Base-by-base conservation (phyloP, 2,329 filamentous ascomycete genomes). In the Fusarium temperatum region DNA sequence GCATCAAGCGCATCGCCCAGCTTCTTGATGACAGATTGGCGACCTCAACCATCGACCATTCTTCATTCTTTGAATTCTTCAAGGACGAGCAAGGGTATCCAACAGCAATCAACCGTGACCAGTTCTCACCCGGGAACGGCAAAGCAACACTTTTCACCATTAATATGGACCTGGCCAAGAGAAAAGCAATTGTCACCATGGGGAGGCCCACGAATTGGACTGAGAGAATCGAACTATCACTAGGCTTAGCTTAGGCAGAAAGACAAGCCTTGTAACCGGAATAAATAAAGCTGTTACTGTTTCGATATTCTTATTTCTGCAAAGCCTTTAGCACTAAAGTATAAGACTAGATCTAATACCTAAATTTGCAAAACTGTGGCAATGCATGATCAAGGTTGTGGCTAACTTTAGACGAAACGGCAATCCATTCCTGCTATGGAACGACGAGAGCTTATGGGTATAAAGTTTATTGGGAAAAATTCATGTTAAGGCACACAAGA, bases 61-160 rank as follows among this genome's bases (percentile, higher is more conserved):
- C 58, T 17, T 63, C 66, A 1, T 36, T 77, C 3, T 69, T 75
- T 22, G 67, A 73, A 5, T n/a, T 77, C 1, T 77, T 77, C n/a
- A 62, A 71, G 22, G 75, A 77, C 13, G 66, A 75, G 12, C 26
- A 76, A 15, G 72, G 72, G 2, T 76, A 67, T 18, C 75, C 75
- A 6, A 65, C 44, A 17, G 47, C 64, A 0, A 76, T 77, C 35
- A 77, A 77, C 14, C 74, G 75, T 0, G 45, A 50, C 22, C 54
- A 67, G 2, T 35, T 53, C 15, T 42, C 35, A 5, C 51, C 61
- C 0, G 55, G 39, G 0, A 65, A 60, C 0, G 72, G 70, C 2
- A 60, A 65, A 0, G 54, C 74, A 14, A 77, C 75, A 5, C 35
- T 77, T 1, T 77, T 77, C 12, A 77, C 68, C 4, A 75, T 77